A percentile compares a stretch with the other conserved stretches of the same genome.
These are phyloP conservation scores for Cerioporus squamosus DNA, from an alignment of 1,284 basidiomycete species.

Conservation along the genomic window DNA sequence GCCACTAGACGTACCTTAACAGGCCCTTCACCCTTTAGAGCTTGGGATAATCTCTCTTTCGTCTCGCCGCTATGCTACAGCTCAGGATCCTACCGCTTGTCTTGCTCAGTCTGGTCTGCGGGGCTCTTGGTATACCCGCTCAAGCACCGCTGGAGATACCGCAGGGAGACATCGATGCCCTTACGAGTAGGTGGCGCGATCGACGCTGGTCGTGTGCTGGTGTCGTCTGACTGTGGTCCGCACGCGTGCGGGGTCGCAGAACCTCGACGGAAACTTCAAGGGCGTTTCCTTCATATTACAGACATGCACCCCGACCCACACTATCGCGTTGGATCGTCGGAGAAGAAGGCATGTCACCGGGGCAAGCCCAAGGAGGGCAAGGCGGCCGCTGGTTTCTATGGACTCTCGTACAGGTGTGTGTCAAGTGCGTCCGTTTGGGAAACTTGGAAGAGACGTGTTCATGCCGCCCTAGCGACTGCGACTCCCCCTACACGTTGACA, in stretches of 20 bases:
- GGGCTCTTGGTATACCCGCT: slow-evolving; percentile 18
- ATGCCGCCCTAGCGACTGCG: slow-evolving; percentile 71
- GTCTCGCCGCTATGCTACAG: slow-evolving; percentile 22
- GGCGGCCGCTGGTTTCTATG: slow-evolving; percentile 57
- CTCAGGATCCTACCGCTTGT: slow-evolving; percentile 21
- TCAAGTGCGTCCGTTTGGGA: not conserved
- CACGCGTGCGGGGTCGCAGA: slow-evolving; percentile 9
- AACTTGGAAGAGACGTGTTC: not conserved
- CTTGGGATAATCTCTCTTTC: slow-evolving; percentile 15
- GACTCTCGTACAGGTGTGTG: slow-evolving; percentile 65
- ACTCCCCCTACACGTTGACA: slow-evolving; percentile 79
- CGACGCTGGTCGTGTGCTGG: slow-evolving; percentile 7
- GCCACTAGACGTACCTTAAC: slow-evolving; percentile 27
- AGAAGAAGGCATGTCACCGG: slow-evolving; percentile 66
- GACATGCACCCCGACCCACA: slow-evolving; percentile 83
- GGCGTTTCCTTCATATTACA: slow-evolving; percentile 79
- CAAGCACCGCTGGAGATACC: slow-evolving; percentile 28
- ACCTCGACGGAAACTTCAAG: slow-evolving; percentile 55
- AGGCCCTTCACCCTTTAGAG: slow-evolving; percentile 17
- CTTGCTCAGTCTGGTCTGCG: slow-evolving; percentile 13
- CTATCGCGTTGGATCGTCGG: slow-evolving; percentile 54
- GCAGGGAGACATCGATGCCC: slow-evolving; percentile 12
- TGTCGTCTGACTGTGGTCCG: slow-evolving; percentile 24
- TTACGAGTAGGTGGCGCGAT: slow-evolving; percentile 19
- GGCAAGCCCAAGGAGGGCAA: slow-evolving; percentile 62